phyloP scores from a whole-genome alignment of 2,329 filamentous ascomycete species.

The Chlorencoelia australis region DNA sequence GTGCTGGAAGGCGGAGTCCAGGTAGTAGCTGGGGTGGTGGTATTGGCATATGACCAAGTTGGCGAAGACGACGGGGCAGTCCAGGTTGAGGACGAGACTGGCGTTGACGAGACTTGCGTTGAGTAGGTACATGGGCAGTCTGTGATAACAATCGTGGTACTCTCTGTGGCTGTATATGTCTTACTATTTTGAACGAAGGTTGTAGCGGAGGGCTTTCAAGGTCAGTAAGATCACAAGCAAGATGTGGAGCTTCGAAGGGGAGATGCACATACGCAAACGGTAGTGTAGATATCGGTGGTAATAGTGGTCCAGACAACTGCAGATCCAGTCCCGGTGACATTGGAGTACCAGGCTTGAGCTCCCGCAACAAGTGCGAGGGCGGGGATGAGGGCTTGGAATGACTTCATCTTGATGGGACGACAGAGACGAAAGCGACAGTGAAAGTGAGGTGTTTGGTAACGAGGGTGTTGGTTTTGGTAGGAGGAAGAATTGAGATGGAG shows the following conservation, averaged over 20 bases:
- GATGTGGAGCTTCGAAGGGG: no score
- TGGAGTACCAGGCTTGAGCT: slow-evolving; percentile 4
- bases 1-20: no score
- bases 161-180: slow-evolving; percentile 51
- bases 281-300: slow-evolving; percentile 33
- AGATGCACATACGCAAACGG: no score
- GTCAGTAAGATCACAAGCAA: no score
- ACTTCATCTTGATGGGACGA: slow-evolving; percentile 5
- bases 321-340: slow-evolving; percentile 5
- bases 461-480: slow-evolving; percentile 4
- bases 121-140: slow-evolving; percentile 34
- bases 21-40: slow-evolving; percentile 1
- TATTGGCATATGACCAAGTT: neutral
- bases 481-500: no score
- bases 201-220: slow-evolving; percentile 28
- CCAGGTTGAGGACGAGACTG: slow-evolving; percentile 4
- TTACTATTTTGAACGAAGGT: slow-evolving; percentile 32
- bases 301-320: slow-evolving; percentile 7
- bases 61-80: neutral
- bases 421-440: neutral
- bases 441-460: slow-evolving; percentile 4
- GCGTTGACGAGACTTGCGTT: neutral
- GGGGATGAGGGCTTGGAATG: slow-evolving; percentile 4
- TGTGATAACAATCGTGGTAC: slow-evolving; percentile 37
- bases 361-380: slow-evolving; percentile 7